Evolutionary conservation across 78 protist species (phyloP).

Genomic region (Dictyostelium brefeldianum): DNA sequence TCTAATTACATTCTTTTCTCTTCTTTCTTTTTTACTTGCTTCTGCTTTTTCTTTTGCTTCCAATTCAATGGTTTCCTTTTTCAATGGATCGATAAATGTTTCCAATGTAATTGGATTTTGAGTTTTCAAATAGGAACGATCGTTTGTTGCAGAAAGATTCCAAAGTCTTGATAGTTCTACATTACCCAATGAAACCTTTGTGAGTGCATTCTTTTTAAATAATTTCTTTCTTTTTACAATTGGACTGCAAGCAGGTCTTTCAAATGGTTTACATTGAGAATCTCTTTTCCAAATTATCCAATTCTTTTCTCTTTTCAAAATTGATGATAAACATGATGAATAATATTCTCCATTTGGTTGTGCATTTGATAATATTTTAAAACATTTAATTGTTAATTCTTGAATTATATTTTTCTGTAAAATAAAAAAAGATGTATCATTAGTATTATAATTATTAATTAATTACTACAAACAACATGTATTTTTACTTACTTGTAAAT

Average conservation of each 20-base stretch:
- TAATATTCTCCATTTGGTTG: conserved; percentile 67
- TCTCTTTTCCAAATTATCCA: conserved; percentile 74
- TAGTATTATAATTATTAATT: neutral
- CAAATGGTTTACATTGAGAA: conserved; percentile 56
- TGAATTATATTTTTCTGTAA: conserved; percentile 39
- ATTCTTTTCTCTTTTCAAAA: conserved; percentile 73
- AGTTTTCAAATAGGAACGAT: conserved; percentile 39
- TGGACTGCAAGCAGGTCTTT: conserved; percentile 27
- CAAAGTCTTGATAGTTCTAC: conserved; percentile 59
- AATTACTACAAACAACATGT: too few species aligned
- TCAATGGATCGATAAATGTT: conserved; percentile 22
- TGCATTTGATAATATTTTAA: conserved; percentile 45
- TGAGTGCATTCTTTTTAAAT: neutral
- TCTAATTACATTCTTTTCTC: conserved; percentile 20
- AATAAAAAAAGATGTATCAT: neutral
- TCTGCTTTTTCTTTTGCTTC: conserved; percentile 11
- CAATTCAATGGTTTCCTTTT: neutral
- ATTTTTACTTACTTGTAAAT: conserved; percentile 22
- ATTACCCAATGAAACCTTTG: conserved; percentile 37
- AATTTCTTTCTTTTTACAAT: conserved; percentile 21
- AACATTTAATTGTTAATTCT: conserved; percentile 22
- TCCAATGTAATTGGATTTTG: conserved; percentile 20
- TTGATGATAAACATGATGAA: conserved; percentile 19
- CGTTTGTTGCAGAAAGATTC: conserved; percentile 27
- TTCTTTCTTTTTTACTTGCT: conserved; percentile 7